These are phyloP conservation scores for Durusdinium trenchii DNA, from an alignment of 73 alveolate genomes.

Conservation along the genomic window DNA sequence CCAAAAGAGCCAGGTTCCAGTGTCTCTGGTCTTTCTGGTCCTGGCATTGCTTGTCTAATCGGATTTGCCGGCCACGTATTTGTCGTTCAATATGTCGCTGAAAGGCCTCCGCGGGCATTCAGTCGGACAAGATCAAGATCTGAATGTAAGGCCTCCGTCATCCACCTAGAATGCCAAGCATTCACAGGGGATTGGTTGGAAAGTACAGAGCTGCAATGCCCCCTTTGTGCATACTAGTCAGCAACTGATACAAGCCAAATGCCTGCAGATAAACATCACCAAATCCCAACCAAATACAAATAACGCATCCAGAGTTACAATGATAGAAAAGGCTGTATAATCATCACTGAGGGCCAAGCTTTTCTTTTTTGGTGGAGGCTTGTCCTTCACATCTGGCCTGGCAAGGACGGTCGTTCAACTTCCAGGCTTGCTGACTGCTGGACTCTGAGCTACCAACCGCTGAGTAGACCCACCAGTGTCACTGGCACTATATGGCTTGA, in stretches of 20 bases:
- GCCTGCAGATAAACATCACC: too few species aligned
- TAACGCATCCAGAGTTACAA: too few species aligned
- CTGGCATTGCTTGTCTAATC: slow-evolving; percentile 10
- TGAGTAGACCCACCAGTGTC: slow-evolving; percentile 54
- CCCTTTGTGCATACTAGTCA: not conserved
- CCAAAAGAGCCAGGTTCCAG: not conserved
- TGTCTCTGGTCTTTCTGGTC: slow-evolving; percentile 1
- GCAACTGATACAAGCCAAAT: too few species aligned
- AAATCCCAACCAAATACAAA: too few species aligned
- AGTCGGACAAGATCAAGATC: not conserved
- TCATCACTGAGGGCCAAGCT: slow-evolving; percentile 1
- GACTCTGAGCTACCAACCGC: not conserved
- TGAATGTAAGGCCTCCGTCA: not conserved
- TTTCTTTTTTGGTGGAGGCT: slow-evolving; percentile 21
- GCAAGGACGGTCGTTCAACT: not conserved
- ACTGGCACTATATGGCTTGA: slow-evolving; percentile 38
- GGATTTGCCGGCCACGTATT: slow-evolving; percentile 34
- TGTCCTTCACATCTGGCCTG: slow-evolving; percentile 43
- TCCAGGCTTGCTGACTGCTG: not conserved
- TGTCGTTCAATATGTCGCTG: slow-evolving; percentile 54
- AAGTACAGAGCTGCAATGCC: not conserved
- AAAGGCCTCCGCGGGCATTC: not conserved
- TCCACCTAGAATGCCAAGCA: not conserved
- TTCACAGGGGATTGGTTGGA: not conserved
- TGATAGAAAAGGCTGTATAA: not conserved